Evolutionary conservation across 1,284 basidiomycete genomes (phyloP).

Genomic region (Stereum hirsutum): DNA sequence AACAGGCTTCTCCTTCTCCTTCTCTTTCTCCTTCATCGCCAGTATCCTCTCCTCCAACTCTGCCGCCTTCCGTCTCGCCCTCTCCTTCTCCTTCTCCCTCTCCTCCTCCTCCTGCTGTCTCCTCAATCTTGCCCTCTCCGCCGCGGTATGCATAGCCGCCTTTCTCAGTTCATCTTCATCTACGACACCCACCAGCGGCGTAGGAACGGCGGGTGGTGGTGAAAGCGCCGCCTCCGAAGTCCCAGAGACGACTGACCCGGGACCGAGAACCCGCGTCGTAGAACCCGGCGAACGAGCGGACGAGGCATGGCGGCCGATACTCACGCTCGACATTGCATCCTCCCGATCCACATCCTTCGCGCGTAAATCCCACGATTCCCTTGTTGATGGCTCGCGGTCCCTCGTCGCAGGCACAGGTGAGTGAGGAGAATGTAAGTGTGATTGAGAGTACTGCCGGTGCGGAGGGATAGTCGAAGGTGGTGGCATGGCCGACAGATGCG

Average conservation of each 20-base stretch:
- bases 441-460: slow-evolving; percentile 9
- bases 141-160: slow-evolving; percentile 83
- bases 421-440: slow-evolving; percentile 12
- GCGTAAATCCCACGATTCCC: slow-evolving; percentile 10
- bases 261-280: slow-evolving; percentile 9
- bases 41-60: slow-evolving; percentile 77
- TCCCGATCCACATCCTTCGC: slow-evolving; percentile 9
- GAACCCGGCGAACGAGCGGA: no score
- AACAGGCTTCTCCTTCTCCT: no score
- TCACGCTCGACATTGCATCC: not conserved
- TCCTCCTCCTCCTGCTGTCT: slow-evolving; percentile 84
- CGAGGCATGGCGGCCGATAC: no score
- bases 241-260: slow-evolving; percentile 9
- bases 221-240: no score
- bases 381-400: no score
- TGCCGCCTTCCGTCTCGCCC: slow-evolving; percentile 78
- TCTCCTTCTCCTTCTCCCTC: slow-evolving; percentile 73
- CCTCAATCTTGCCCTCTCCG: slow-evolving; percentile 75
- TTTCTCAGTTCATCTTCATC: slow-evolving; percentile 71
- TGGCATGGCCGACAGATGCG: slow-evolving; percentile 18
- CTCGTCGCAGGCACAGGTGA: slow-evolving; percentile 6
- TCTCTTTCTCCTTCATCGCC: slow-evolving; percentile 28
- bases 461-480: slow-evolving; percentile 7
- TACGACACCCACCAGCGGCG: no score
- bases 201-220: slow-evolving; percentile 22